Evolutionary conservation across 2,329 filamentous ascomycete genomes (phyloP), one percentile per base, ranked within the genome.

Genomic region (Pseudomassariella vexata): DNA sequence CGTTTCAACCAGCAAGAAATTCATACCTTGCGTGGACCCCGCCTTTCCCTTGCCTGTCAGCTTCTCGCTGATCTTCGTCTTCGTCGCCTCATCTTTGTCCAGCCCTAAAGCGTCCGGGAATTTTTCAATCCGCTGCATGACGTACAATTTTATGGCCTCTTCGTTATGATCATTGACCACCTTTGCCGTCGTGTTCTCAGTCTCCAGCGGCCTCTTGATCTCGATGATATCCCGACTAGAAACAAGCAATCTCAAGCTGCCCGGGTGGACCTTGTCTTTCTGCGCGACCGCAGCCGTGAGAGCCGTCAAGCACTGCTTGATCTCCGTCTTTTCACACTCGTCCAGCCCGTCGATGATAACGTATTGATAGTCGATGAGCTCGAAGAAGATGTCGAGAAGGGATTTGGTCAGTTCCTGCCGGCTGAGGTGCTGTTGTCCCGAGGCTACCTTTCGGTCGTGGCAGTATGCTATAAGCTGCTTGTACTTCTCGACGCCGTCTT

Each of bases 341-440:
- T 68, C 63, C 10, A 68, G 38, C 0, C 65, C 64, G 38, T 68
- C 65, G n/a, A 68, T 46, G 6, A 68, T 38, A 20, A 66, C 49
- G 39, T 58, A 63, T 8, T 56, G 21, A 35, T 45, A 3, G 2
- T 15, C 8, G 11, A 28, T 24, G 11, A 10, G n/a, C 11, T 38
- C 36, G 8, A 34, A 35, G 17, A 32, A 25, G 9, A 12, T 5
- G n/a, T 28, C 24, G 4, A 38, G 20, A 6, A 38, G 28, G 5
- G 19, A n/a, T 10, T 28, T 27, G 19, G 24, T 32, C 5, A 24
- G 19, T 1, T 22, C 32, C 4, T 28, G 12, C 9, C 12, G 21
- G 6, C 24, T 29, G 6, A 34, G 17, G 9, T 28, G 3, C 24
- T 16, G 32, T 21, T 28, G 24, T 11, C 32, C 25, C 6, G 24